Percentiles rank a stretch among this genome's conserved stretches.
Conservation (phyloP, 306 rosid genomes). For the Castanea sativa region DNA sequence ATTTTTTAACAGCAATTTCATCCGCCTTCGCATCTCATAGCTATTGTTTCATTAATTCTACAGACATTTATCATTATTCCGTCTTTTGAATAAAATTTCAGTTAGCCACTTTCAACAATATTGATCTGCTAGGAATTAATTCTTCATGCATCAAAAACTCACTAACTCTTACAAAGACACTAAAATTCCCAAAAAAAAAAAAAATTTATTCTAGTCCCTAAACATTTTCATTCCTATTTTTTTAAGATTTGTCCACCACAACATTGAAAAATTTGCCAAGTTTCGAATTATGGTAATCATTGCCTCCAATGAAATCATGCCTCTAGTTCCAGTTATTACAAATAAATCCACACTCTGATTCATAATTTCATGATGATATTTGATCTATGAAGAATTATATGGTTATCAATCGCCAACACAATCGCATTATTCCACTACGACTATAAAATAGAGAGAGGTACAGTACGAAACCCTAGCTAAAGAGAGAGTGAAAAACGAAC, state of each 20-base stretch:
- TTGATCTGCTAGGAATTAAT: not conserved
- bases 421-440: not conserved
- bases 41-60: not conserved
- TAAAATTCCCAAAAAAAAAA: no score
- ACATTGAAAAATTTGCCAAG: no score
- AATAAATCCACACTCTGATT: no score
- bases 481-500: not conserved
- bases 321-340: no score
- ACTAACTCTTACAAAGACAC: no score
- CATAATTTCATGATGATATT: no score
- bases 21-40: not conserved
- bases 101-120: not conserved
- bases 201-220: no score
- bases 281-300: no score
- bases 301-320: no score
- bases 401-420: not conserved
- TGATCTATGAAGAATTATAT: not conserved
- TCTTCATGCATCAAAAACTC: not conserved
- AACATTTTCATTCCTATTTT: no score
- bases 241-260: no score
- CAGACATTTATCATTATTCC: not conserved
- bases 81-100: not conserved
- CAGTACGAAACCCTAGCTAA: constrained; percentile 22
- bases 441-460: not conserved
- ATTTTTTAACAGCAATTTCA: not conserved